phyloP scores from a whole-genome alignment of 768 basidiomycete genomes.

The Naematelia aurantialba region DNA sequence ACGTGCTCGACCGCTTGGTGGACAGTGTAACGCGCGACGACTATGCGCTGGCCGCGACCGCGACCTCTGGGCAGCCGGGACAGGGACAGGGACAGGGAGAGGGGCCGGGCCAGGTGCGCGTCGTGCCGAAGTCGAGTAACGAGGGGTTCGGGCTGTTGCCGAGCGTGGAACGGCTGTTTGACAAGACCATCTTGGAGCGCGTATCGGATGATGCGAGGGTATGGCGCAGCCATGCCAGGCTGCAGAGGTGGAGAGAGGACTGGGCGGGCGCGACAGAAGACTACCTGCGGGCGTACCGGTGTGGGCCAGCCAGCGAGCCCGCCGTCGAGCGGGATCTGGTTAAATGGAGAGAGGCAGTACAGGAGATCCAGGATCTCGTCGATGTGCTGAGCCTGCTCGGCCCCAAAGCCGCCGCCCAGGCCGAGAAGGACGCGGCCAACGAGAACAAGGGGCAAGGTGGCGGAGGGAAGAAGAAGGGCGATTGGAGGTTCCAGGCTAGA shows the following conservation, averaged over 20 bases:
- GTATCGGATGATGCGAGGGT: conserved; percentile 68
- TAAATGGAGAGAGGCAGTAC: conserved; percentile 70
- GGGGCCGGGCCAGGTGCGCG: no score
- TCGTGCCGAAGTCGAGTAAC: conserved; percentile 55
- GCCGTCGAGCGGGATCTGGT: conserved; percentile 65
- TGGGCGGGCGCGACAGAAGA: conserved; percentile 78
- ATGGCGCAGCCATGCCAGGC: conserved; percentile 76
- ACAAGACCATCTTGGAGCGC: conserved; percentile 73
- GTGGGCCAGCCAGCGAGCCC: conserved; percentile 59
- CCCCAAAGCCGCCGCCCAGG: conserved; percentile 50
- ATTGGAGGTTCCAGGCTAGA: conserved; percentile 80
- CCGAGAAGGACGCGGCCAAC: neutral
- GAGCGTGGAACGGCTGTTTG: conserved; percentile 69
- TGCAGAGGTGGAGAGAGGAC: conserved; percentile 67
- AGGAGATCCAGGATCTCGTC: conserved; percentile 77
- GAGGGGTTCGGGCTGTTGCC: conserved; percentile 65
- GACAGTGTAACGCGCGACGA: conserved; percentile 69
- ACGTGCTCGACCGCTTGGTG: conserved; percentile 84
- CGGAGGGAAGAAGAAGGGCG: conserved; percentile 46
- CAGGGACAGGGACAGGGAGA: no score
- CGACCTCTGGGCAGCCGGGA: no score
- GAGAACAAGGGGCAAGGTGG: conserved; percentile 27
- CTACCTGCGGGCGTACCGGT: conserved; percentile 79
- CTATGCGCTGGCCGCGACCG: no score
- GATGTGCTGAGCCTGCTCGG: conserved; percentile 80